Evolutionary conservation across 225 moss, liverwort and hornwort genomes (phyloP).

Genomic region (Lunularia cruciata): DNA sequence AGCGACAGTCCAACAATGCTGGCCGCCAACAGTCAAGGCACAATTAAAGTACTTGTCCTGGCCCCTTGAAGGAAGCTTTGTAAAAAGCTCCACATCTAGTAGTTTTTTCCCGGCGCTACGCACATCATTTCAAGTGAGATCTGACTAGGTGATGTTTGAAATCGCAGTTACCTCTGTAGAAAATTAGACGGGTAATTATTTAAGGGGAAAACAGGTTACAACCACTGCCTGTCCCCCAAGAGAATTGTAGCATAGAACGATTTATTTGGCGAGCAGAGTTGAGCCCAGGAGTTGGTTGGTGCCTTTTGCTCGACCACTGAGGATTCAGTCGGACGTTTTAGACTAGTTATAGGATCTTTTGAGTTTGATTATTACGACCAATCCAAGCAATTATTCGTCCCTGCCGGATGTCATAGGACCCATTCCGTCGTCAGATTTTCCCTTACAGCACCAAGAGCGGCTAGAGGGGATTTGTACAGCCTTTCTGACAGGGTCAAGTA

Average conservation of each 20-base stretch:
- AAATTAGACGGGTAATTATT: neutral
- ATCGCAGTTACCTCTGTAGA: constrained; percentile 13
- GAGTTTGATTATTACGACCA: neutral
- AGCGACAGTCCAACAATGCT: constrained; percentile 98
- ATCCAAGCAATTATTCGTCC: constrained; percentile 17
- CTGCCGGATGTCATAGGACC: constrained; percentile 16
- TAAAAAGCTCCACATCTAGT: neutral
- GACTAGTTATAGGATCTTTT: constrained; percentile 6
- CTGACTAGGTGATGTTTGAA: neutral
- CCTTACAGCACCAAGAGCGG: neutral
- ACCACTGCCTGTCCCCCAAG: neutral
- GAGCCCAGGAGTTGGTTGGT: neutral
- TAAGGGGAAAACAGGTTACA: neutral
- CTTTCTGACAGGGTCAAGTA: constrained; percentile 15
- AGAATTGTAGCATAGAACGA: constrained; percentile 39
- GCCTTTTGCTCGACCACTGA: neutral
- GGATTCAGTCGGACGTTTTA: neutral
- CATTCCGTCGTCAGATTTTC: constrained; percentile 28
- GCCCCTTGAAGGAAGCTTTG: constrained; percentile 56
- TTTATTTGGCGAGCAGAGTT: constrained; percentile 21
- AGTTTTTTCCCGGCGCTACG: constrained; percentile 9
- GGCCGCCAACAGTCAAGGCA: constrained; percentile 97
- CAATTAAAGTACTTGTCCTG: constrained; percentile 90
- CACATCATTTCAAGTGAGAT: neutral
- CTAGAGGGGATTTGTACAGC: constrained; percentile 30